These are phyloP conservation scores for Thelephora terrestris DNA, from an alignment of 1,284 basidiomycete species.

Conservation along the genomic window DNA sequence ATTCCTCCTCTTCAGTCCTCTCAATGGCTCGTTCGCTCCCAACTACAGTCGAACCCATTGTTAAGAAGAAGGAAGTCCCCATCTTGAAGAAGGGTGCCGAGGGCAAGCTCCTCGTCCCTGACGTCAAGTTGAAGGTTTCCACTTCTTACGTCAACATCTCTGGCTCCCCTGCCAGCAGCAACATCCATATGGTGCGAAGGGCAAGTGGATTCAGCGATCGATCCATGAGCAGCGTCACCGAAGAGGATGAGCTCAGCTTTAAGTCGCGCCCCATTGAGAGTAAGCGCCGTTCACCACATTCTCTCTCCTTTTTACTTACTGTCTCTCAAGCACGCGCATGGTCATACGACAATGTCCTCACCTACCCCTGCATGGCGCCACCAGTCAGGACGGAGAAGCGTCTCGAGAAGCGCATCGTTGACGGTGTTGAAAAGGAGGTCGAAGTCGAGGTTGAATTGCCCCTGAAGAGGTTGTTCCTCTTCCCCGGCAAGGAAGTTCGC, in stretches of 20 bases:
- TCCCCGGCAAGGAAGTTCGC: conserved; percentile 24
- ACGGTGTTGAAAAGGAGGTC: conserved; percentile 45
- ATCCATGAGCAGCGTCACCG: conserved; percentile 19
- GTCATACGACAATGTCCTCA: conserved; percentile 60
- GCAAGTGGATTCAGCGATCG: conserved; percentile 13
- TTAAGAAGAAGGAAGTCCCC: conserved; percentile 31
- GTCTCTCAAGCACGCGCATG: conserved; percentile 43
- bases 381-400: conserved; percentile 44
- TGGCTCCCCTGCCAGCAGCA: background rate
- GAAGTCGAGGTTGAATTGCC: conserved; percentile 31
- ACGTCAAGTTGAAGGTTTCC: conserved; percentile 37
- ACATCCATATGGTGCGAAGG: conserved; percentile 23
- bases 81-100: conserved; percentile 46
- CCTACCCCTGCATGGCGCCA: conserved; percentile 53
- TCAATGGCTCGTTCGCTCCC: conserved; percentile 23
- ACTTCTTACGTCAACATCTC: conserved; percentile 12
- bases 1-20: conserved; percentile 19
- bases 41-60: conserved; percentile 9
- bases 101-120: conserved; percentile 56
- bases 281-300: conserved; percentile 12
- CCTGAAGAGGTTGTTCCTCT: conserved; percentile 40
- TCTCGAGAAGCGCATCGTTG: conserved; percentile 33
- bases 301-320: conserved; percentile 4
- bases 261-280: conserved; percentile 20
- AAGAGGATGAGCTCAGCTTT: conserved; percentile 21